Conservation (phyloP, 2,329 filamentous ascomycete species). For the Didymella lethalis region DNA sequence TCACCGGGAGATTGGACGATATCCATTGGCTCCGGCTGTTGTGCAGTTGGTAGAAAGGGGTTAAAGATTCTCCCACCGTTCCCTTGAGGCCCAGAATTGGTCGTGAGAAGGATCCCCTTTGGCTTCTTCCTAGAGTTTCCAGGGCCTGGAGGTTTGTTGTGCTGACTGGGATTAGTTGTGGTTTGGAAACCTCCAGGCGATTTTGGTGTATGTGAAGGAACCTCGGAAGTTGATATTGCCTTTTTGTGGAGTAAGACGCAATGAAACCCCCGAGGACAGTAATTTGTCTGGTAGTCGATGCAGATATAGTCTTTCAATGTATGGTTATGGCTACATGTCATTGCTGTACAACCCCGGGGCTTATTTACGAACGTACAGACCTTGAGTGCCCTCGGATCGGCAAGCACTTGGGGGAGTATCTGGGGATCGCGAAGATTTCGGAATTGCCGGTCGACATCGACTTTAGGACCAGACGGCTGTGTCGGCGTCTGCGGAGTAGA, state of each 20-base stretch:
- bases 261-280: background rate
- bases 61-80: background rate
- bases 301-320: background rate
- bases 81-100: background rate
- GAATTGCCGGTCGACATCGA: background rate
- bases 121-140: background rate
- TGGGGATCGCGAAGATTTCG: background rate
- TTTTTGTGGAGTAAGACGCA: background rate
- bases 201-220: too few relatives aligned
- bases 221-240: too few relatives aligned
- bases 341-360: background rate
- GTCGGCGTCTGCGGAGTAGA: background rate
- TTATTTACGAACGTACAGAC: background rate
- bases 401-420: background rate
- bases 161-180: too few relatives aligned
- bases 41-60: background rate
- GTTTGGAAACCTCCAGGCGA: too few relatives aligned
- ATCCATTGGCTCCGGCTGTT: background rate
- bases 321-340: background rate
- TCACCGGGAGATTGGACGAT: background rate
- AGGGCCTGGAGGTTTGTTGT: background rate
- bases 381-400: background rate
- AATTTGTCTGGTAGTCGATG: background rate
- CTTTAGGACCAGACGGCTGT: too few relatives aligned
- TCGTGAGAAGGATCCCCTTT: background rate